These are phyloP conservation scores for Scedosporium dehoogii DNA, from an alignment of 2,329 filamentous ascomycete species.

Conservation along the genomic window DNA sequence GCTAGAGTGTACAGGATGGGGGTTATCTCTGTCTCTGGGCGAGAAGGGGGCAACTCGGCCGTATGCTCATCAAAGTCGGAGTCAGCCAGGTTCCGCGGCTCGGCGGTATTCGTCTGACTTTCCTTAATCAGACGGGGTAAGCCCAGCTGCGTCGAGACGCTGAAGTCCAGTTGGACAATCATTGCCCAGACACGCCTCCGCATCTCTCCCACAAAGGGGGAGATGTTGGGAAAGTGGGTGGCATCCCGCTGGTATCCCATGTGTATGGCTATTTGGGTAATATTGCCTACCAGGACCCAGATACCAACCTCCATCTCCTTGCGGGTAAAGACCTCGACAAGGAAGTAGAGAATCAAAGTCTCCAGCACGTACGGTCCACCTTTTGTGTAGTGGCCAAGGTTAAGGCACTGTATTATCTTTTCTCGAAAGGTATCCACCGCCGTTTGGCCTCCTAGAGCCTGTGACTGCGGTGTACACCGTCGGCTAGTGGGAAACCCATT, in stretches of 20 bases:
- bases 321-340: too few species aligned
- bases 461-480: too few species aligned
- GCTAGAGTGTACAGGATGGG: conserved; percentile 43
- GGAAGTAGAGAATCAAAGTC: conserved; percentile 11
- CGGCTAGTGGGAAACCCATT: conserved; percentile 33
- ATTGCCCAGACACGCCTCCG: conserved; percentile 43
- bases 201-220: conserved; percentile 44
- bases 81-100: conserved; percentile 54
- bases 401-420: conserved; percentile 25
- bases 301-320: conserved; percentile 36
- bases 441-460: too few species aligned
- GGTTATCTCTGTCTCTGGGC: conserved; percentile 51
- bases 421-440: conserved; percentile 3
- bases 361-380: conserved; percentile 30
- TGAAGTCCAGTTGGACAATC: conserved; percentile 46
- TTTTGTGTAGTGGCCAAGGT: conserved; percentile 29
- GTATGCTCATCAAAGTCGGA: conserved; percentile 52
- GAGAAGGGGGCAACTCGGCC: conserved; percentile 41
- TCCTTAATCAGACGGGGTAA: conserved; percentile 56
- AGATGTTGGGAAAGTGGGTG: conserved; percentile 37
- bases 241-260: conserved; percentile 51
- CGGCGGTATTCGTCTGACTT: conserved; percentile 51
- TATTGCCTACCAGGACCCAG: conserved; percentile 40
- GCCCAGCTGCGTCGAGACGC: conserved; percentile 59
- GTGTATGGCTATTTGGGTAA: conserved; percentile 44